These are phyloP conservation scores for Rhizoctonia solani DNA, from an alignment of 1,284 basidiomycete species.

Conservation along the genomic window DNA sequence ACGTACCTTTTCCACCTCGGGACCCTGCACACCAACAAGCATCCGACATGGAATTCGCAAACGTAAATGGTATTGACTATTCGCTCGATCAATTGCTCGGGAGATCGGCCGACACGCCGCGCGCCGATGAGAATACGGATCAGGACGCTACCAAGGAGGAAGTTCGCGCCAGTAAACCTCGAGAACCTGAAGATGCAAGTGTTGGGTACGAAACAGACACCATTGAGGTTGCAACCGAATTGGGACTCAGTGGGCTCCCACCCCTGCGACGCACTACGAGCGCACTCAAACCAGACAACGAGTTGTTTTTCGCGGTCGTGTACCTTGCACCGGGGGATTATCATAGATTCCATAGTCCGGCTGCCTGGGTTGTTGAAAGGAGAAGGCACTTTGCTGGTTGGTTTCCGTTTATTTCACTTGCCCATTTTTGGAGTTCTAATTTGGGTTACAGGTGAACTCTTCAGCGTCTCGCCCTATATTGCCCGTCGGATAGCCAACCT, in stretches of 20 bases:
- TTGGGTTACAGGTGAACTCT: constrained; percentile 72
- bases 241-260: constrained; percentile 55
- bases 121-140: constrained; percentile 38
- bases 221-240: constrained; percentile 61
- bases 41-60: constrained; percentile 84
- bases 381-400: constrained; percentile 89
- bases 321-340: constrained; percentile 99
- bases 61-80: constrained; percentile 97
- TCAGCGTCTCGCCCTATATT: constrained; percentile 96
- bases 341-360: constrained; percentile 95
- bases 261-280: constrained; percentile 42
- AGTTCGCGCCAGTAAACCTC: constrained; percentile 14
- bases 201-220: background rate
- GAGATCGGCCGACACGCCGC: constrained; percentile 38
- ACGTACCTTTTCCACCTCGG: constrained; percentile 54
- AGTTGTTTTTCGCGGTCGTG: constrained; percentile 91
- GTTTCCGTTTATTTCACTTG: constrained; percentile 40
- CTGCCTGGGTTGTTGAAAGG: constrained; percentile 96
- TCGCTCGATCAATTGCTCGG: constrained; percentile 84
- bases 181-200: constrained; percentile 3
- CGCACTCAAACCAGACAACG: constrained; percentile 69
- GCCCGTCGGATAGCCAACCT: constrained; percentile 89
- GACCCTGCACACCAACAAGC: constrained; percentile 56
- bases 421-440: background rate
- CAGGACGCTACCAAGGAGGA: constrained; percentile 36